Percentiles rank a stretch among this genome's conserved stretches.
These are phyloP conservation scores for Trypanosoma cruzi DNA, from an alignment of 208 protist species.

Conservation along the genomic window DNA sequence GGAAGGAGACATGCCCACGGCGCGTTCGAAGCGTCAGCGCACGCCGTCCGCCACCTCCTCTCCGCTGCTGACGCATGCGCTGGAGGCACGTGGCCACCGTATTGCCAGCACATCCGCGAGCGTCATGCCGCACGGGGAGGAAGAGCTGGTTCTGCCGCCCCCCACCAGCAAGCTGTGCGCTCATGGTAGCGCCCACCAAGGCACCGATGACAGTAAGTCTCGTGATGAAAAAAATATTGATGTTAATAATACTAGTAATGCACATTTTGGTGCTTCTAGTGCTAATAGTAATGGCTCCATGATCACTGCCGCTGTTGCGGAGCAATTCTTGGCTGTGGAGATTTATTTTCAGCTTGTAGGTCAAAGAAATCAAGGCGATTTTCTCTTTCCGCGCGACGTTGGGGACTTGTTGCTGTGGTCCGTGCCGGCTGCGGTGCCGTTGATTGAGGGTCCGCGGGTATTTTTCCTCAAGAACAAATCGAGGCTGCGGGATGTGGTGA, in stretches of 20 bases:
- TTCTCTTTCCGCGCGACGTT: slow-evolving; percentile 70
- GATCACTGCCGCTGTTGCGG: neutral
- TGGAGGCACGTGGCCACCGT: neutral
- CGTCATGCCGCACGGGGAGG: too few species aligned
- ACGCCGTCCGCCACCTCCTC: neutral
- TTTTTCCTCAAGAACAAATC: slow-evolving; percentile 85
- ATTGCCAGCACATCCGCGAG: neutral
- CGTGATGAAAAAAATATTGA: neutral
- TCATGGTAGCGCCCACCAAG: too few species aligned
- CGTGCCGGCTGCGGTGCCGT: slow-evolving; percentile 62
- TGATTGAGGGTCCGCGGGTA: slow-evolving; percentile 69
- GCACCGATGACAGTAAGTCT: too few species aligned
- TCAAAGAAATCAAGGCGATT: slow-evolving; percentile 30
- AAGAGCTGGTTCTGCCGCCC: neutral
- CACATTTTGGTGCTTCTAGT: neutral
- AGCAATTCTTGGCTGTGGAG: slow-evolving; percentile 51
- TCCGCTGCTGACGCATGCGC: neutral
- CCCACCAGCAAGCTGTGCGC: neutral
- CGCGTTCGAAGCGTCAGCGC: slow-evolving; percentile 4
- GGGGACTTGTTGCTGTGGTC: slow-evolving; percentile 74
- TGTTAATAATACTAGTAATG: neutral
- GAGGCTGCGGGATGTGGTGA: slow-evolving; percentile 61
- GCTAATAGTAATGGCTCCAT: neutral
- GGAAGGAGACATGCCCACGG: neutral
- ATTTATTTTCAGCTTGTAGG: slow-evolving; percentile 61